Percentiles rank a stretch among this genome's conserved stretches.
These are phyloP conservation scores for Thielaviopsis euricoi DNA, from an alignment of 2,329 filamentous ascomycete genomes.

Conservation along the genomic window DNA sequence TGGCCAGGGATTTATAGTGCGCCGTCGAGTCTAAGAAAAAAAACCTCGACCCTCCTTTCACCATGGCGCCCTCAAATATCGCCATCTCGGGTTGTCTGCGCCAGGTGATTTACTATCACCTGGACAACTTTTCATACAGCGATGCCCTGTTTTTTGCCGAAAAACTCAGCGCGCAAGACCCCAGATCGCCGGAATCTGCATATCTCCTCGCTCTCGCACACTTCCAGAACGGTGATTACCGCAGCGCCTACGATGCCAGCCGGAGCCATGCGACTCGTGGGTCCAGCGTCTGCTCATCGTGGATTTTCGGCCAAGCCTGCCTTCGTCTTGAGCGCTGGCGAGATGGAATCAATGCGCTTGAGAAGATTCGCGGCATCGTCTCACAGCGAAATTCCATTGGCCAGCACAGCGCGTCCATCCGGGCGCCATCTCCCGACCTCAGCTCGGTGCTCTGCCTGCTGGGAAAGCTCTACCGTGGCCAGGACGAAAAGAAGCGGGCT, in stretches of 20 bases:
- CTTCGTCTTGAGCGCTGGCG: slow-evolving; percentile 60
- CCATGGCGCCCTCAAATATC: slow-evolving; percentile 36
- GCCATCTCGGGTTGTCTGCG: slow-evolving; percentile 36
- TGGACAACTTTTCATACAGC: slow-evolving; percentile 78
- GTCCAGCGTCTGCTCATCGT: slow-evolving; percentile 70
- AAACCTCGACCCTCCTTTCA: slow-evolving; percentile 11
- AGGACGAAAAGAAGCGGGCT: slow-evolving; percentile 70
- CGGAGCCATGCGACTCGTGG: slow-evolving; percentile 55
- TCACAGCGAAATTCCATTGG: slow-evolving; percentile 58
- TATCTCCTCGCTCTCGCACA: slow-evolving; percentile 78
- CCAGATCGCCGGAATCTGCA: slow-evolving; percentile 60
- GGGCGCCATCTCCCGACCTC: slow-evolving; percentile 65
- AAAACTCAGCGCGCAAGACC: slow-evolving; percentile 69
- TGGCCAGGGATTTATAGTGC: slow-evolving; percentile 10
- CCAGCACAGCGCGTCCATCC: slow-evolving; percentile 61
- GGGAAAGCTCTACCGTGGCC: slow-evolving; percentile 71
- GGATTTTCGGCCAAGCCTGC: slow-evolving; percentile 82
- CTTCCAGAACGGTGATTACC: slow-evolving; percentile 64
- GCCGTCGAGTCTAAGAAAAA: slow-evolving; percentile 1
- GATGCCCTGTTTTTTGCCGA: slow-evolving; percentile 92
- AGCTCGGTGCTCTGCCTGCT: slow-evolving; percentile 69
- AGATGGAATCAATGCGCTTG: slow-evolving; percentile 69
- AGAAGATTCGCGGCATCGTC: slow-evolving; percentile 69
- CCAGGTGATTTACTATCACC: slow-evolving; percentile 48
- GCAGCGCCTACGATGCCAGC: slow-evolving; percentile 71